Conservation (phyloP, 768 basidiomycete species). For the Trametopsis cervina region DNA sequence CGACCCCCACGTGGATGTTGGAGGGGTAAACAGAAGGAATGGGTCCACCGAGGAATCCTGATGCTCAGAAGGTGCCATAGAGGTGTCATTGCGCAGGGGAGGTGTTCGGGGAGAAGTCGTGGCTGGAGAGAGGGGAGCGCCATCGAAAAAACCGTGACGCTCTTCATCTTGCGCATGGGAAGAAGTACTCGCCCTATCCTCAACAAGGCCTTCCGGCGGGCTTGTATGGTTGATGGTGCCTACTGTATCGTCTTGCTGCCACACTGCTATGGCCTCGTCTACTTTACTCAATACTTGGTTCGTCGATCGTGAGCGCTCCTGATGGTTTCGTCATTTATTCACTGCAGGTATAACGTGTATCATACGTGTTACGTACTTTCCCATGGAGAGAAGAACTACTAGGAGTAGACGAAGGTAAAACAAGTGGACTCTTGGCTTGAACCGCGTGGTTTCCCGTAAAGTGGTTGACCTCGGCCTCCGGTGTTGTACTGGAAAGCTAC, state of each 20-base stretch:
- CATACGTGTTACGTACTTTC: too few relatives aligned
- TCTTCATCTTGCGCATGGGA: not conserved
- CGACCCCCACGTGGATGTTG: not conserved
- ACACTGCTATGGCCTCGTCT: too few relatives aligned
- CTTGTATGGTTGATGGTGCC: not conserved
- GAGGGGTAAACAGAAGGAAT: not conserved
- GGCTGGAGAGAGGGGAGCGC: not conserved
- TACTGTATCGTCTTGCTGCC: too few relatives aligned
- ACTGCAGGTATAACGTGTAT: too few relatives aligned
- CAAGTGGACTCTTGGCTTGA: too few relatives aligned
- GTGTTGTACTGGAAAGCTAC: not conserved
- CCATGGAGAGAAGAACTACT: too few relatives aligned
- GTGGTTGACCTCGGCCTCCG: too few relatives aligned
- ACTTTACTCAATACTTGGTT: too few relatives aligned
- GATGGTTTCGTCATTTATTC: too few relatives aligned
- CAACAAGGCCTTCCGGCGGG: not conserved
- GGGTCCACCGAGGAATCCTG: not conserved
- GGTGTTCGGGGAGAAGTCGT: not conserved
- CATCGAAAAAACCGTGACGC: not conserved
- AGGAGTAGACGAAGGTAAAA: too few relatives aligned
- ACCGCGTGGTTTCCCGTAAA: too few relatives aligned
- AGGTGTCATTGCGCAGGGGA: not conserved
- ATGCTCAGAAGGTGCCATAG: not conserved
- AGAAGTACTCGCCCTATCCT: not conserved
- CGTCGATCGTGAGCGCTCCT: too few relatives aligned